Evolutionary conservation across 2,329 filamentous ascomycete genomes (phyloP), one percentile per base, ranked within the genome.

Genomic region (Colletotrichum gigasporum): DNA sequence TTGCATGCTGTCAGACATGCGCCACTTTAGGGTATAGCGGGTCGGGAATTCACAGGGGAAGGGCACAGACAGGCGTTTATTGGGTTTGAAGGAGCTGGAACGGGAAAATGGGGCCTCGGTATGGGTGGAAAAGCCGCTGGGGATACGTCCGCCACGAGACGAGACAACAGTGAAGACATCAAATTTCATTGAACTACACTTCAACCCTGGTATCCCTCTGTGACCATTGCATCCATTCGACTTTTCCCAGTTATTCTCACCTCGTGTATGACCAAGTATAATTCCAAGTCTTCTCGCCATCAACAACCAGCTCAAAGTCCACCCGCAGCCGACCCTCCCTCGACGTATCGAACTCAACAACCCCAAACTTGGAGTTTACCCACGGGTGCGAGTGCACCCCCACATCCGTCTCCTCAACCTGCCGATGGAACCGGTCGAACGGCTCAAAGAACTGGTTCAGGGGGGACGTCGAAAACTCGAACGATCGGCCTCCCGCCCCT

Each of bases 371-470:
- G n/a, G 62, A 64, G 10, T 52, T 61, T 4, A 56, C 48, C 56
- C 62, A 51, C 9, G 62, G 56, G 24, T 61, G 62, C 12, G 48
- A 64, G 24, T 55, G 59, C 9, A 64, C 62, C 9, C 56, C 61
- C 2, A 64, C 28, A 22, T 51, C 62, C 14, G 56, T 64, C 14
- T 64, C 48, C 56, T 89, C 85, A 2, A 82, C 80, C 72, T 90
- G 87, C 56, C 78, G 78, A 72, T 91, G 91, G 4, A 87, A 90
- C 11, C 87, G 60, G 18, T 59, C 77, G 30, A 88, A 77, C 0
- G 89, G 89, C 3, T 91, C 77, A 70, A 90, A 91, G 72, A 91
- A 91, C 86, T 91, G 90, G 69, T 82, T 89, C 55, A 91, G 69
- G 2, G 89, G 89, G 5, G 85, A 87, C 2, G 87, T 87, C 63